phyloP scores from a whole-genome alignment of 2,329 filamentous ascomycete genomes.

The Cercospora citrullina region DNA sequence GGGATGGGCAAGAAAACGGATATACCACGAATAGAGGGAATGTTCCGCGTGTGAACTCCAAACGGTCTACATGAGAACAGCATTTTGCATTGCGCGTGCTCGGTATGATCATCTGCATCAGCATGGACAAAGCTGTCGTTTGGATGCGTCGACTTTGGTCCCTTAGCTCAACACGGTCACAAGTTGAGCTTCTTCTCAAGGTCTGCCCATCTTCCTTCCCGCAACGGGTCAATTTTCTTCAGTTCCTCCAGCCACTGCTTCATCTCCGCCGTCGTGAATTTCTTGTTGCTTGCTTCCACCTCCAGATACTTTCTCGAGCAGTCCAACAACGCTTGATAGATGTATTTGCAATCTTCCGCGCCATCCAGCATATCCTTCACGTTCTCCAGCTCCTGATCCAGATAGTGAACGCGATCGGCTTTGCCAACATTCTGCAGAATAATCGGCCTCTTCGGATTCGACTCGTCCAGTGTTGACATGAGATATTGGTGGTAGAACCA shows the following conservation, averaged over 20 bases:
- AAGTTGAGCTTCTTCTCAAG: slow-evolving; percentile 54
- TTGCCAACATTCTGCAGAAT: slow-evolving; percentile 65
- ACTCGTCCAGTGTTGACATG: slow-evolving; percentile 63
- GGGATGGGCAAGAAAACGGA: background rate
- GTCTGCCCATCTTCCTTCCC: slow-evolving; percentile 74
- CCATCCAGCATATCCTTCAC: slow-evolving; percentile 66
- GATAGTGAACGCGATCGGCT: slow-evolving; percentile 64
- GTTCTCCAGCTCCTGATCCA: slow-evolving; percentile 70
- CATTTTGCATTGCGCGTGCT: background rate
- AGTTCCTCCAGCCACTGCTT: slow-evolving; percentile 61
- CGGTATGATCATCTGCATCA: no score
- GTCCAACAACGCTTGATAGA: slow-evolving; percentile 82
- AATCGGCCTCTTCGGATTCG: slow-evolving; percentile 45
- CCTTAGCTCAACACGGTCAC: slow-evolving; percentile 24
- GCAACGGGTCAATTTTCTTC: slow-evolving; percentile 69
- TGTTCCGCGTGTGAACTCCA: background rate
- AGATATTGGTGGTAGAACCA: slow-evolving; percentile 97
- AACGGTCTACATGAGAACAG: background rate
- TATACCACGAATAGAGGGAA: background rate
- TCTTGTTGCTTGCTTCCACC: slow-evolving; percentile 43
- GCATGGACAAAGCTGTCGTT: background rate
- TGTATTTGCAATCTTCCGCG: slow-evolving; percentile 77
- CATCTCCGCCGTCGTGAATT: slow-evolving; percentile 49
- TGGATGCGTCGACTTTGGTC: background rate
- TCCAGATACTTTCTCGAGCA: slow-evolving; percentile 66